Evolutionary conservation across 129 eudicot genomes (phyloP).

Genomic region (Apium graveolens): DNA sequence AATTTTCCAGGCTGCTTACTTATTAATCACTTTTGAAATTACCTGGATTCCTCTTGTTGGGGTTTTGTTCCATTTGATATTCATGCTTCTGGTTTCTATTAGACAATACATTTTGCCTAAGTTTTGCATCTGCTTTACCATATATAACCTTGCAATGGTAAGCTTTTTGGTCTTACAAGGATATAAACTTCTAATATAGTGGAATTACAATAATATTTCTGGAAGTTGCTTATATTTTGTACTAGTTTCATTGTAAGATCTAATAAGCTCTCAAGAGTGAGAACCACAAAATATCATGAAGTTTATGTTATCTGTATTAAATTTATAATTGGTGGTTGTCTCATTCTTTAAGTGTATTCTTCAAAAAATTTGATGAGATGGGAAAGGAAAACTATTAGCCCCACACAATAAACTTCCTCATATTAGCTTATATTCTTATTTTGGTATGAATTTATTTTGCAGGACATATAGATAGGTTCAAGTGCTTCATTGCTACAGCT

Average conservation of each 20-base stretch:
- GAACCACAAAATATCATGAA: neutral
- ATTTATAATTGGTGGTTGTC: neutral
- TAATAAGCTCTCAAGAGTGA: neutral
- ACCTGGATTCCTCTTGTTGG: slow-evolving; percentile 16
- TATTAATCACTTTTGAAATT: slow-evolving; percentile 6
- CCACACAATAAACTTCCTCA: neutral
- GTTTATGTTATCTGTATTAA: neutral
- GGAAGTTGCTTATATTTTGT: neutral
- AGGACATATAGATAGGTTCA: slow-evolving; percentile 3
- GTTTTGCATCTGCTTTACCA: slow-evolving; percentile 19
- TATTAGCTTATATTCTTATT: neutral
- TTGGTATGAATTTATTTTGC: neutral
- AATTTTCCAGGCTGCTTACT: slow-evolving; percentile 5
- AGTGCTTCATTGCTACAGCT: neutral
- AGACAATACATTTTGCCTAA: slow-evolving; percentile 13
- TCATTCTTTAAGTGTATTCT: too few species aligned
- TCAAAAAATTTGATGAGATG: too few species aligned
- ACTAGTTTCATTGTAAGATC: neutral
- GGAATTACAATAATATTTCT: neutral
- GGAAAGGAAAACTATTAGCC: too few species aligned
- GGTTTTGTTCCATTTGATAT: slow-evolving; percentile 17
- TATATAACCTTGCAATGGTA: slow-evolving; percentile 16
- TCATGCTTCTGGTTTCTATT: slow-evolving; percentile 17
- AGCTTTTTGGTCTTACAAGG: neutral
- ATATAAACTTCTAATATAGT: neutral